Evolutionary conservation across 306 rosid species (phyloP).

Genomic region (Corylus americana): DNA sequence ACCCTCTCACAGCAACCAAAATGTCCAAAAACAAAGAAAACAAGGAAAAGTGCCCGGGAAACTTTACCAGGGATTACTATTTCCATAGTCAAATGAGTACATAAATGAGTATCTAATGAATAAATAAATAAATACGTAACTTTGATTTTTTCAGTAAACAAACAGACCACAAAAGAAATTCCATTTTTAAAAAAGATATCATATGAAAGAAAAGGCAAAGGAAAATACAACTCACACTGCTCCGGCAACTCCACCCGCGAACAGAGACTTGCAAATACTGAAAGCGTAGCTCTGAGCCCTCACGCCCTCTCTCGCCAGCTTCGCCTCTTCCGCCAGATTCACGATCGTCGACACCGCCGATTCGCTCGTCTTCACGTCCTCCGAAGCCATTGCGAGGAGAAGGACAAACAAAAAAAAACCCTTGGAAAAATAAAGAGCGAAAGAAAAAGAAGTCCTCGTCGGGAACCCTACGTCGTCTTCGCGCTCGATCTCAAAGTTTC

Average conservation of each 20-base stretch:
- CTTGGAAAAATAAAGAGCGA: neutral
- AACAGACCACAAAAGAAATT: neutral
- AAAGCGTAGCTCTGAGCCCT: constrained; percentile 68
- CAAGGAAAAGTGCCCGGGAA: neutral
- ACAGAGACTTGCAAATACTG: constrained; percentile 83
- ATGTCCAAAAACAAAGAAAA: neutral
- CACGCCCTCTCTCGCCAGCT: constrained; percentile 89
- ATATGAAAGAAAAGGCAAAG: neutral
- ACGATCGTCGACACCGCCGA: constrained; percentile 82
- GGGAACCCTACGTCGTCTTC: constrained; percentile 28
- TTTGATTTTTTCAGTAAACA: neutral
- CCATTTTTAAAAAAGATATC: neutral
- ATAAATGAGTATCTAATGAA: neutral
- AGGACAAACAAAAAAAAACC: neutral
- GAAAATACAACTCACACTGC: constrained; percentile 86
- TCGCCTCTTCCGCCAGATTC: constrained; percentile 89
- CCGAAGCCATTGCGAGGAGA: constrained; percentile 70
- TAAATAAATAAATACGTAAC: neutral
- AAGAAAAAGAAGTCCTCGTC: neutral
- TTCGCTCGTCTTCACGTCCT: constrained; percentile 80
- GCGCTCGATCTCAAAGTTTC: constrained; percentile 24
- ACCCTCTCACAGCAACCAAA: neutral
- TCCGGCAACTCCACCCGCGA: constrained; percentile 98
- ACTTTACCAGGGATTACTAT: too few species aligned
- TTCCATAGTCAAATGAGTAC: neutral